Conservation (phyloP, 495 filamentous ascomycete species). For the Talaromyces proteolyticus region DNA sequence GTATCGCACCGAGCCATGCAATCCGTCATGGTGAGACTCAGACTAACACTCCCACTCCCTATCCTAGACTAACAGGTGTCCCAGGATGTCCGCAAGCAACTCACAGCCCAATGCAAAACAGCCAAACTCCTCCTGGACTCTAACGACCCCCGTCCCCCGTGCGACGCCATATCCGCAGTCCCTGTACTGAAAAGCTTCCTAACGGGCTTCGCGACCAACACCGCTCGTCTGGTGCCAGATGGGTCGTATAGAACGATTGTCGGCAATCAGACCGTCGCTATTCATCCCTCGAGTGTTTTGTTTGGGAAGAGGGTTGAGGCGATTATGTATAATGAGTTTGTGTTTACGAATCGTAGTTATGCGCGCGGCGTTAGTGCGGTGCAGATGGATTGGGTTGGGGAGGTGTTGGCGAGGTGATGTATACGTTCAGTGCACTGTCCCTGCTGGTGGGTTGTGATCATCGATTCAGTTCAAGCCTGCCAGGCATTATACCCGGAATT, state of each 20-base stretch:
- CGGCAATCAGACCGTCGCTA: slow-evolving; percentile 78
- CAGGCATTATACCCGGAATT: no score
- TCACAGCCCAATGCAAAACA: slow-evolving; percentile 57
- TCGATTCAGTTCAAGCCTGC: not conserved
- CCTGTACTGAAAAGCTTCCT: slow-evolving; percentile 75
- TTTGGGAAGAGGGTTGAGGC: slow-evolving; percentile 86
- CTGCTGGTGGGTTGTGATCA: not conserved
- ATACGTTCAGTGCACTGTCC: not conserved
- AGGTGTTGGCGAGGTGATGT: slow-evolving; percentile 61
- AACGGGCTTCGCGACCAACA: slow-evolving; percentile 73
- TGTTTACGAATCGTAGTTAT: slow-evolving; percentile 89
- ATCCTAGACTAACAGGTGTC: slow-evolving; percentile 6
- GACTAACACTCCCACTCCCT: no score
- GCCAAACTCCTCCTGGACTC: slow-evolving; percentile 28
- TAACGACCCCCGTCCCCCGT: slow-evolving; percentile 5
- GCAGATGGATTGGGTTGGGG: slow-evolving; percentile 81
- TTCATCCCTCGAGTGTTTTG: slow-evolving; percentile 84
- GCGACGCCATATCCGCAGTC: slow-evolving; percentile 29
- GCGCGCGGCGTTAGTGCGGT: slow-evolving; percentile 83
- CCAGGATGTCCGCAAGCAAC: slow-evolving; percentile 81
- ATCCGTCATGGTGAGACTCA: slow-evolving; percentile 50
- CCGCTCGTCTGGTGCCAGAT: slow-evolving; percentile 76
- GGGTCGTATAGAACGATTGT: slow-evolving; percentile 78
- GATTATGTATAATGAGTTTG: slow-evolving; percentile 93
- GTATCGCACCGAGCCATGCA: slow-evolving; percentile 82